Base-by-base conservation (phyloP, 306 rosid genomes). In the Coriaria nepalensis region DNA sequence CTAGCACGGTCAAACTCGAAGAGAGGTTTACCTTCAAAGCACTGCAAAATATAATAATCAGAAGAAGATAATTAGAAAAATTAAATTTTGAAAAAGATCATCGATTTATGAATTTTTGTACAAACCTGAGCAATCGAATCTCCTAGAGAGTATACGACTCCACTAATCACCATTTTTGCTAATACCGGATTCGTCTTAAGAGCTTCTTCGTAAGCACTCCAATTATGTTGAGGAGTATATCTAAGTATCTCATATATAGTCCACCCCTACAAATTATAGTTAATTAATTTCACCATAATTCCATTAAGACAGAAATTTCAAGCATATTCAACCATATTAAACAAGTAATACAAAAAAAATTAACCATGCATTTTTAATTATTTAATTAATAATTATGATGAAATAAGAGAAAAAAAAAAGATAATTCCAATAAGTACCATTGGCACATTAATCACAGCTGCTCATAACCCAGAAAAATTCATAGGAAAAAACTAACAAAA, bases 71-170 rank as follows among this genome's bases (percentile, higher is more conserved):
- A 43, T 33, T 2, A 35, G 36, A 43, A 35, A 40, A 40, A 14
- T 2, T 11, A 4, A 20, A 20, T 20, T 20, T 20, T 20, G 29
- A 14, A 11, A 60, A 57, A 40, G 40, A 43, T 49, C 50, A 53
- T 4, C 15, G 13, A 20, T 20, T 20, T 41, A 5, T 40, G 33
- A 53, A 13, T 34, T 39, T 20, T 20, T 20, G 29, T 20, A 66
- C 62, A 41, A 47, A 85, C 98, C 83, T 84, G 98, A 1, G 98
- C 98, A 48, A 90, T 90, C 98, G 95, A 90, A 63, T 90, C 98
- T 45, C 98, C 98, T 8, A 85, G 8, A 7, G 98, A 90, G 61
- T 90, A 90, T 46, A 90, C 94, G 39, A 84, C 82, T 53, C 97
- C 98, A 68, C 98, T 90, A 56, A 90, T 90, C 63, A 81, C 77